phyloP scores from a whole-genome alignment of 495 filamentous ascomycete species.

The Physcia stellaris region DNA sequence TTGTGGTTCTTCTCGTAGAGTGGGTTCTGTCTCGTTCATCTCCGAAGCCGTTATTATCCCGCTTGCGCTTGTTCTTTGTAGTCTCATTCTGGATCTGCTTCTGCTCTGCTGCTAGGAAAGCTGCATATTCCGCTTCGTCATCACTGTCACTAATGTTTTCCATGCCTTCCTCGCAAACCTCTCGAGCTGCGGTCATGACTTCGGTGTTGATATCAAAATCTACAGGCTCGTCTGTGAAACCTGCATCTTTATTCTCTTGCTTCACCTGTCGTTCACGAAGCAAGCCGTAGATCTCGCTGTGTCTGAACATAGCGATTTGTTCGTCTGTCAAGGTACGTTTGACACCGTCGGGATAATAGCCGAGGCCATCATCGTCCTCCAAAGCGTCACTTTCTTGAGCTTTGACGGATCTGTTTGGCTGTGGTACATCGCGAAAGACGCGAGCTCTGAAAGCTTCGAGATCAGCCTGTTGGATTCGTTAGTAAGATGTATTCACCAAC shows the following conservation, averaged over 20 bases:
- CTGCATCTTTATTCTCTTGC: constrained; percentile 18
- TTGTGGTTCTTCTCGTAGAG: constrained; percentile 5
- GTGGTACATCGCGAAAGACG: no score
- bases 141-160: background rate
- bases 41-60: background rate
- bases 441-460: no score
- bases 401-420: no score
- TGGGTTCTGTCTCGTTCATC: background rate
- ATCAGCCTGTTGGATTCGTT: no score
- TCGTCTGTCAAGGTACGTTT: constrained; percentile 88
- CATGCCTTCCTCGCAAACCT: background rate
- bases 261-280: constrained; percentile 36
- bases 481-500: no score
- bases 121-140: background rate
- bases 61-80: background rate
- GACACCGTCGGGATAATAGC: constrained; percentile 78
- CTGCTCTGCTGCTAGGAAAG: background rate
- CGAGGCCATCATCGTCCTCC: constrained; percentile 61
- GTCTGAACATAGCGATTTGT: constrained; percentile 80
- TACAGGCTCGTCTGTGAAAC: no score
- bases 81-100: background rate
- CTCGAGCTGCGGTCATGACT: background rate
- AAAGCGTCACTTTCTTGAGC: no score
- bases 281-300: constrained; percentile 71
- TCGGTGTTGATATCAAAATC: background rate